Evolutionary conservation across 345 rosid species (phyloP).

Genomic region (Syzygium oleosum): DNA sequence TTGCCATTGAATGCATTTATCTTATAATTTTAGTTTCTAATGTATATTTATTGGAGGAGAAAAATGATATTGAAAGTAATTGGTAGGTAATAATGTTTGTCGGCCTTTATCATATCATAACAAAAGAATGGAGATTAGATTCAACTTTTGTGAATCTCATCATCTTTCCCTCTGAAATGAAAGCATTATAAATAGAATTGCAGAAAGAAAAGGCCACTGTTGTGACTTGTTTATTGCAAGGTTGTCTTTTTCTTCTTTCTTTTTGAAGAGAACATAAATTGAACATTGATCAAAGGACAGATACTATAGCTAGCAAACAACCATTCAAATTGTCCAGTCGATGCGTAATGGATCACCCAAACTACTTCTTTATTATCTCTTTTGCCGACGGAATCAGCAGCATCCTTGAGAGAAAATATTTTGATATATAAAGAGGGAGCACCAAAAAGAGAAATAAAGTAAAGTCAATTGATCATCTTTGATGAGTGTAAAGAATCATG

Average conservation of each 20-base stretch:
- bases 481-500: not conserved
- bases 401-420: not conserved
- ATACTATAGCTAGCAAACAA: not conserved
- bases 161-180: not conserved
- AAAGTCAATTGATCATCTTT: not conserved
- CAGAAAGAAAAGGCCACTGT: not conserved
- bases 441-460: not conserved
- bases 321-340: not conserved
- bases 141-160: not conserved
- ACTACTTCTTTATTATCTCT: not conserved
- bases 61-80: not conserved
- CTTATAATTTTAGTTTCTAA: not conserved
- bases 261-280: not conserved
- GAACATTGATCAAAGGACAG: not conserved
- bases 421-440: not conserved
- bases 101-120: not conserved
- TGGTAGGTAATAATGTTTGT: not conserved
- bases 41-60: not conserved
- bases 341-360: not conserved
- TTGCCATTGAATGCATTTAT: not conserved
- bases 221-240: not conserved
- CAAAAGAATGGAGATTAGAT: not conserved
- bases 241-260: not conserved
- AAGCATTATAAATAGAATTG: not conserved
- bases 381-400: not conserved